Base-by-base conservation (phyloP, 2,329 filamentous ascomycete genomes). In the Microcera coccophila region DNA sequence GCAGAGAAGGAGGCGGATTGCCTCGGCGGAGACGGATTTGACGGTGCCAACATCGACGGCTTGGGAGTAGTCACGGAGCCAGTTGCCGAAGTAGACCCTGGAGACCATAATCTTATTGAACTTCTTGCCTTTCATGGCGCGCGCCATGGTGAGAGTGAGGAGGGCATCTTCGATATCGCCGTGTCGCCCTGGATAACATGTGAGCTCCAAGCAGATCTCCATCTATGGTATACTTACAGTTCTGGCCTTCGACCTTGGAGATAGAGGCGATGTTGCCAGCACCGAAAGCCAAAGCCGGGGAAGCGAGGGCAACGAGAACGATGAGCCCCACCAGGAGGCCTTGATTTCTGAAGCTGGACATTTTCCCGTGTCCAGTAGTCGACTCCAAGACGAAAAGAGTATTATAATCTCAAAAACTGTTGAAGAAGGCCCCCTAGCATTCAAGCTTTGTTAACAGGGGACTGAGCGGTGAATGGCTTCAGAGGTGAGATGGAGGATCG, bases 81-180 rank as follows among this genome's bases (percentile, higher is more conserved):
- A 95, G 72, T 95, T 96, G 52, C 90, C 90, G 71, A 96, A 96
- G 72, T 96, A 96, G 50, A 94, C 87, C 48, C 90, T 81, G 51
- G 90, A 87, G 49, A 95, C 86, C 61, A 84, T 85, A 60, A 95
- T 79, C 71, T 93, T 93, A 72, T 79, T 81, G 69, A 95, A 95
- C 61, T 90, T 94, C 73, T 90, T 90, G 53, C 33, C 33, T 17
- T 71, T 72, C 48, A 74, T 65, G 54, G 70, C 71, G 36, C 64
- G 69, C 39, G 74, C 74, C 68, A 76, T 74, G 36, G 82, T 68
- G 20, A 95, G 73, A 47, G 79, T 82, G 45, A 95, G 79, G 42
- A 95, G 81, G 24, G 85, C 84, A 72, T 96, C 90, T 73, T 95
- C 90, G 59, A 96, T 94, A 66, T 96, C 90, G 60, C 87, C 87